Evolutionary conservation across 148 eudicot species (phyloP).

Genomic region (Fagopyrum tataricum): DNA sequence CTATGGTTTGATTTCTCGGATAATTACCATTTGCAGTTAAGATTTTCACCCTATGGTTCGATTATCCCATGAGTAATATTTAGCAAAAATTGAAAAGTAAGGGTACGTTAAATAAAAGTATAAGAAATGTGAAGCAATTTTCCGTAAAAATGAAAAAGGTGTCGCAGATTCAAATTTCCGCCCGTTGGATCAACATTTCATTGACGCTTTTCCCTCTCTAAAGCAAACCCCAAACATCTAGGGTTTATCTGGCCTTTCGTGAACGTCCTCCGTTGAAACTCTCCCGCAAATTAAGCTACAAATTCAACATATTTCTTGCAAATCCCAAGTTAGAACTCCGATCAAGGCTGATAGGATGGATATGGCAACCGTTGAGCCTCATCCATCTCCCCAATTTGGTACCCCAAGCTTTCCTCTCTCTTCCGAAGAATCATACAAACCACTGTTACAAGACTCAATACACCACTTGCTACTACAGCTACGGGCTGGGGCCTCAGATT

Average conservation of each 20-base stretch:
- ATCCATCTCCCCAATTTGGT: conserved; percentile 7
- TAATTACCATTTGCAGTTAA: no score
- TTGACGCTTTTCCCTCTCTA: conserved; percentile 7
- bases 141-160: background rate
- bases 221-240: background rate
- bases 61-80: background rate
- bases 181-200: conserved; percentile 13
- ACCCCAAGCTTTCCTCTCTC: conserved; percentile 6
- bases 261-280: background rate
- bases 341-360: background rate
- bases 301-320: conserved; percentile 6
- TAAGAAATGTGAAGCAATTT: no score
- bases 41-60: no score
- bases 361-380: conserved; percentile 6
- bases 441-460: conserved; percentile 67
- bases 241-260: background rate
- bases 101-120: no score
- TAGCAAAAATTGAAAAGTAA: no score
- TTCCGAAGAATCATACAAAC: conserved; percentile 23
- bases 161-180: conserved; percentile 13
- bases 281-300: background rate
- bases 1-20: no score
- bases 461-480: conserved; percentile 40
- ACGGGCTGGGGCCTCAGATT: conserved; percentile 43
- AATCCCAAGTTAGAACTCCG: background rate